Conservation (phyloP, 78 protist genomes). For the Tieghemostelium lacteum region DNA sequence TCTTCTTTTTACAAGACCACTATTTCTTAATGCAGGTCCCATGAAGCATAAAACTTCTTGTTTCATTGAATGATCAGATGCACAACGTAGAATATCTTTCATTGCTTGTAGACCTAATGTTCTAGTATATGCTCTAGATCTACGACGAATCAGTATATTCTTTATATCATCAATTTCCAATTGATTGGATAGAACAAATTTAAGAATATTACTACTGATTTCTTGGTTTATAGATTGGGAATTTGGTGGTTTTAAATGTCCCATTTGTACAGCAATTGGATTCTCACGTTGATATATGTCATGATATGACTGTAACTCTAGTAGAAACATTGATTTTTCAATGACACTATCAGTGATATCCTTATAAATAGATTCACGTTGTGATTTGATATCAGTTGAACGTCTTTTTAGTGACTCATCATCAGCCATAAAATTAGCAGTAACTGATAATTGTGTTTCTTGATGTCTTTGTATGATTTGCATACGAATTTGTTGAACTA, state of each 20-base stretch:
- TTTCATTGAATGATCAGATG: slow-evolving; percentile 70
- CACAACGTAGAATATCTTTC: slow-evolving; percentile 53
- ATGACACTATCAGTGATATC: slow-evolving; percentile 52
- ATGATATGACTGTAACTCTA: slow-evolving; percentile 29
- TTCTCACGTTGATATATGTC: neutral
- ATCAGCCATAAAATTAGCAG: neutral
- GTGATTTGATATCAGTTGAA: neutral
- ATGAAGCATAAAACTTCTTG: slow-evolving; percentile 60
- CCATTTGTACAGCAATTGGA: neutral
- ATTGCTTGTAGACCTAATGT: slow-evolving; percentile 60
- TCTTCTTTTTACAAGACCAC: slow-evolving; percentile 39
- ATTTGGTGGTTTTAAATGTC: neutral
- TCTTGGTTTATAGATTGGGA: neutral
- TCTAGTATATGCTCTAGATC: slow-evolving; percentile 69
- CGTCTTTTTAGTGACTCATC: slow-evolving; percentile 36
- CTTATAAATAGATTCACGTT: slow-evolving; percentile 51
- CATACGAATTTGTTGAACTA: slow-evolving; percentile 27
- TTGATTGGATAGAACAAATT: slow-evolving; percentile 42
- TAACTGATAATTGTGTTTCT: slow-evolving; percentile 21
- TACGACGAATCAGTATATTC: slow-evolving; percentile 19
- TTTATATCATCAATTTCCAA: slow-evolving; percentile 50
- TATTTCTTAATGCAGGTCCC: slow-evolving; percentile 80
- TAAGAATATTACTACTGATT: neutral
- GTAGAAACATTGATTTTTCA: slow-evolving; percentile 54
- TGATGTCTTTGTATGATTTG: slow-evolving; percentile 75